Evolutionary conservation across 495 filamentous ascomycete genomes (phyloP), one percentile per base, ranked within the genome.

Genomic region (Gamarada debralockiae): DNA sequence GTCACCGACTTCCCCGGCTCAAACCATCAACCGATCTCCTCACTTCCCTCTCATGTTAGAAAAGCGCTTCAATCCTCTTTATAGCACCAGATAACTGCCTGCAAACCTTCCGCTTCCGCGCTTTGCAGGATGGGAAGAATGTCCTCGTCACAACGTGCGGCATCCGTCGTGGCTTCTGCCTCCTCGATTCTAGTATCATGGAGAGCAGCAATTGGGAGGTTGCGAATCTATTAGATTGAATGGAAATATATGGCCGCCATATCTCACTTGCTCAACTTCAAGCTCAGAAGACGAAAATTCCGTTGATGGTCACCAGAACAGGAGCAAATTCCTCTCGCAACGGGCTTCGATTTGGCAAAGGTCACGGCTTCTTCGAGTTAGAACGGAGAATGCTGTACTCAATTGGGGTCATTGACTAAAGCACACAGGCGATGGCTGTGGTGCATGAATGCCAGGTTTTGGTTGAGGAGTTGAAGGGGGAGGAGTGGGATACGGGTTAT

Each of bases 101-200:
- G 5, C 33, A 55, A 39, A 33, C 48, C n/a, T 23, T 55, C 0
- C 41, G 52, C 3, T 22, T 29, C 17, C 44, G 23, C 17, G 52
- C 43, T 1, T 15, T 55, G 25, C 48, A 22, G 41, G 44, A 55
- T 33, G 52, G 52, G 2, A 55, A 55, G 23, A 48, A 22, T 9
- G 24, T 55, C 6, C 44, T 55, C 2, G 44, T 55, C 12, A 42
- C 52, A 3, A 48, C 31, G 3, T 48, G 40, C 42, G 43, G 43
- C 34, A 55, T 55, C n/a, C 31, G 37, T 27, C 33, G 43, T 4
- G 52, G 52, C 2, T 55, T 55, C 27, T 48, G 40, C 21, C 12
- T 55, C 7, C 24, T 55, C 9, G 52, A 55, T 55, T 43, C 52
- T n/a, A 18, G n/a, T n/a, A n/a, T n/a, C n/a, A n/a, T n/a, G n/a